Evolutionary conservation across 2,329 filamentous ascomycete species (phyloP).

Genomic region (Xylariaceae sp.): DNA sequence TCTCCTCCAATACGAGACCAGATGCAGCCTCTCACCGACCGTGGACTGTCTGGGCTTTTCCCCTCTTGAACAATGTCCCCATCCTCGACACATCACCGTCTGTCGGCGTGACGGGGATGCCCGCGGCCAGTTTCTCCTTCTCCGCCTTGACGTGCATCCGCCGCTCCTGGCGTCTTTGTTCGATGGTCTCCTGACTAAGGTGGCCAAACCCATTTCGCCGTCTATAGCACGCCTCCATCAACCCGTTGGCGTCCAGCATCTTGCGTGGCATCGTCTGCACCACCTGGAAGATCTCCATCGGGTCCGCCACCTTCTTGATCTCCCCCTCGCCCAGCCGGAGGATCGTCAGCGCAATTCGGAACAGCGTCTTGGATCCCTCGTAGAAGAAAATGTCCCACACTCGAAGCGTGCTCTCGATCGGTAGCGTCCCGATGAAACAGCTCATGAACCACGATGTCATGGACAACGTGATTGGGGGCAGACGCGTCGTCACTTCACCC

Average conservation of each 20-base stretch:
- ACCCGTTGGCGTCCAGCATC: slow-evolving; percentile 74
- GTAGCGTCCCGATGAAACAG: slow-evolving; percentile 87
- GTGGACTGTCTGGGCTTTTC: slow-evolving; percentile 24
- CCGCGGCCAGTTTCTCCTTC: slow-evolving; percentile 35
- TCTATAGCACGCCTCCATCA: slow-evolving; percentile 82
- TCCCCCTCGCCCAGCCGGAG: slow-evolving; percentile 85
- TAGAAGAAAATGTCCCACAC: slow-evolving; percentile 97
- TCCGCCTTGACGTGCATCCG: slow-evolving; percentile 51
- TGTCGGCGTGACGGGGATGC: slow-evolving; percentile 32
- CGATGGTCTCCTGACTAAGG: slow-evolving; percentile 77
- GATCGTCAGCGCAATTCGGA: slow-evolving; percentile 84
- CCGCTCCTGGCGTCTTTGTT: slow-evolving; percentile 69
- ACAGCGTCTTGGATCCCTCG: slow-evolving; percentile 90
- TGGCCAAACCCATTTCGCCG: slow-evolving; percentile 78
- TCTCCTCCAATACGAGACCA: no score
- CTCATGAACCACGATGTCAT: slow-evolving; percentile 99
- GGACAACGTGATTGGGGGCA: slow-evolving; percentile 88
- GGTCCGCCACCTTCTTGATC: slow-evolving; percentile 75
- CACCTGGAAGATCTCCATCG: slow-evolving; percentile 94
- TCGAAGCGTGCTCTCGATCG: slow-evolving; percentile 85
- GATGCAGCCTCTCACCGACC: no score
- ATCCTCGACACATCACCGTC: slow-evolving; percentile 39
- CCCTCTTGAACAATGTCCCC: slow-evolving; percentile 46
- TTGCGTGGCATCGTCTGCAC: slow-evolving; percentile 83
- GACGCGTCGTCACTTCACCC: slow-evolving; percentile 48